Evolutionary conservation across 768 basidiomycete species (phyloP).

Genomic region (Amanita pallidorosea): DNA sequence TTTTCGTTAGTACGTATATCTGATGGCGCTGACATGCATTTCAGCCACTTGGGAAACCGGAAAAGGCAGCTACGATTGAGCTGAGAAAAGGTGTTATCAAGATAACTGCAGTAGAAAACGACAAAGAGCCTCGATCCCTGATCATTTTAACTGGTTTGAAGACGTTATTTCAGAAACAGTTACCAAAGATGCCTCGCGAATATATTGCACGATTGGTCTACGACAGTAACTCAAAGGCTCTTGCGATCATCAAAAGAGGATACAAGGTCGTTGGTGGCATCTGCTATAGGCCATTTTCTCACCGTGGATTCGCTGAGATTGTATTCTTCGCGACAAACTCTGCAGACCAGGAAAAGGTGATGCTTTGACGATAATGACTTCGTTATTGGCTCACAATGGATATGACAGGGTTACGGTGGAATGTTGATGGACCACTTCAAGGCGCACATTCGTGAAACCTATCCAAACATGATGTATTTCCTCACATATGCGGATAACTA

Average conservation of each 20-base stretch:
- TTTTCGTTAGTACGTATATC: neutral
- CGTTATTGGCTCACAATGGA: neutral
- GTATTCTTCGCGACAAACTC: constrained; percentile 98
- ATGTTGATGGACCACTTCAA: constrained; percentile 99
- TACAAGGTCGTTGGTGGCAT: constrained; percentile 97
- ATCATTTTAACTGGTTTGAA: constrained; percentile 92
- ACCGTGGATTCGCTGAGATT: constrained; percentile 93
- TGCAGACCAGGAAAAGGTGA: constrained; percentile 93
- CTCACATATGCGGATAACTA: constrained; percentile 98
- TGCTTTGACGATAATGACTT: neutral
- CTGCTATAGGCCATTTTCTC: constrained; percentile 92
- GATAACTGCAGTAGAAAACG: constrained; percentile 78
- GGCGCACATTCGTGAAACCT: constrained; percentile 74
- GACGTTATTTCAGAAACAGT: constrained; percentile 91
- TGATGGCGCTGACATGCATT: constrained; percentile 5
- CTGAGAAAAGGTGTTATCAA: constrained; percentile 75
- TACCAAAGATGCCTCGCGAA: constrained; percentile 98
- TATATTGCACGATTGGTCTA: constrained; percentile 95
- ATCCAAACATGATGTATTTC: constrained; percentile 88
- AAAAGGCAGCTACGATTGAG: constrained; percentile 75
- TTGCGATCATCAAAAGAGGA: constrained; percentile 93
- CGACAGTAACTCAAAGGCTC: constrained; percentile 82
- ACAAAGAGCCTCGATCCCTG: constrained; percentile 60
- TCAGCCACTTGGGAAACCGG: constrained; percentile 46
- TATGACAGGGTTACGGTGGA: constrained; percentile 81